Base-by-base conservation (phyloP, 352 stramenopile species). In the Phytophthora multivora region DNA sequence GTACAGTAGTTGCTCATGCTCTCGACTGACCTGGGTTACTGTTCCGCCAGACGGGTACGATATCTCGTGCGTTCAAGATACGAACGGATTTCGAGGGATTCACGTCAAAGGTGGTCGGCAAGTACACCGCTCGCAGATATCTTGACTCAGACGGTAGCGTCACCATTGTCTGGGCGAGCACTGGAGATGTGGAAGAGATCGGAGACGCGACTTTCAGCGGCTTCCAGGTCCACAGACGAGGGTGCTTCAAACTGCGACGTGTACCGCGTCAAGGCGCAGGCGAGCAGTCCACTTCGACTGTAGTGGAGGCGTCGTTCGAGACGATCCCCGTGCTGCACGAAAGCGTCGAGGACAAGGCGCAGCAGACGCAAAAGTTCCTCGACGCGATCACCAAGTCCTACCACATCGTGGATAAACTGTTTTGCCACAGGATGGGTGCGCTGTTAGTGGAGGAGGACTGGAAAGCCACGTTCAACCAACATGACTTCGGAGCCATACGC, bases 251-350 rank as follows among this genome's bases (percentile, higher is more conserved):
- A 51, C 33, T 75, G 11, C 57, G 53, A 1, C 51, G 47, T 7
- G 52, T 48, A 10, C 25, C 38, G 42, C 39, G 33, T 21, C 40
- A 59, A 51, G 62, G 54, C 0, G 33, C 43, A 7, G 40, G 45
- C 5, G 31, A 69, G 9, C 8, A 21, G 4, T 63, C 63, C 19
- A 67, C 46, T 23, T 54, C 50, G 18, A 75, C 77, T 23, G 59
- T 75, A 4, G 56, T 86, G 45, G 75, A 89, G 53, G 73, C 58
- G 18, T 79, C 62, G 43, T 69, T 77, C 38, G 63, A 77, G 39
- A 75, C 70, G 23, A 59, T 70, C 9, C 75, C 79, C 12, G 57
- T 82, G 33, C 67, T 89, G 10, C 71, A 75, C 35, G 73, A 86
- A 3, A 69, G 77, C 19, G 52, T 81, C n/a, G 49, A 61, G 4